Base-by-base conservation (phyloP, 768 basidiomycete species). In the Mycena indigotica region DNA sequence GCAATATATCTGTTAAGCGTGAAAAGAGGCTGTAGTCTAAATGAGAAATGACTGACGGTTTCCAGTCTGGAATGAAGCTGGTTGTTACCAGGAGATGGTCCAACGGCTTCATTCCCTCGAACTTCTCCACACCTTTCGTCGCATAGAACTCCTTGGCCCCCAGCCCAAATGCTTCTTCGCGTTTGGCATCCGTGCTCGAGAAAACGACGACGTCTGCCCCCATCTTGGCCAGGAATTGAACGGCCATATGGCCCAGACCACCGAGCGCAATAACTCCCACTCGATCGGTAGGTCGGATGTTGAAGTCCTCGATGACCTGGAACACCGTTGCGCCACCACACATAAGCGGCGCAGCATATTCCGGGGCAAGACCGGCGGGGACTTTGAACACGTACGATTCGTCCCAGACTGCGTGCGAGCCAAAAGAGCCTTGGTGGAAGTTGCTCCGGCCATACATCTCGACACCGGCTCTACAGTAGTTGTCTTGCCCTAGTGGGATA, bases 161-260 rank as follows among this genome's bases (percentile, higher is more conserved):
- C 0, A 76, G 66, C n/a, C 50, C 45, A 48, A 41, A 57, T n/a
- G 75, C 72, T 28, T 76, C 72, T 6, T 69, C 66, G 44, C 39
- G 69, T 57, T 76, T 77, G 24, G 44, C 50, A 5, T 75, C 71
- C 0, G 72, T 69, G 26, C 67, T 48, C 5, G 72, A 75, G 28
- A 75, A 70, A 4, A 71, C 75, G 48, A 72, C 67, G 4, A 76
- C 75, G 6, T 70, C 69, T 19, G 72, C 73, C 13, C 75, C 75
- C 70, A 75, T 75, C 63, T 74, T 77, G 32, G 70, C 57, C 3
- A 74, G 72, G 56, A 76, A 76, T 40, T 75, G 72, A 29, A 76
- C 69, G 5, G 71, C 73, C 28, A 76, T 71, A 40, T 76, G 75
- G 10, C 75, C 73, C 17, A 76, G 69, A 4, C 75, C 74, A 2